Conservation (phyloP, 2,329 filamentous ascomycete species). For the Pleomassaria siparia region DNA sequence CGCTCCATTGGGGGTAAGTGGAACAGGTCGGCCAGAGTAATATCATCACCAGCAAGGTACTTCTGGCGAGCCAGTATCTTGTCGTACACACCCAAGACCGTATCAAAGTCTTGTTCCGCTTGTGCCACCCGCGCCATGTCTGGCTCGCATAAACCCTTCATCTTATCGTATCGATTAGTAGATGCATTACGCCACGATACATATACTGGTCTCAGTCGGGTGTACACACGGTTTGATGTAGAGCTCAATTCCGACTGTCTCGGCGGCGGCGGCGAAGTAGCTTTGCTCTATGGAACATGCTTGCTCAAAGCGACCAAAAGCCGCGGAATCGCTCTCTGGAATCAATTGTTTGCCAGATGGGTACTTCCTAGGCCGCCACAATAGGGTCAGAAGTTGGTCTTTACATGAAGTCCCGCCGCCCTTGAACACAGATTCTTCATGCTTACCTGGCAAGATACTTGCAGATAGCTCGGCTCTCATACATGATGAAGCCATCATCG, state of each 20-base stretch:
- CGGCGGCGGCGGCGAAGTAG: not conserved
- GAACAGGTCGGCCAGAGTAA: not conserved
- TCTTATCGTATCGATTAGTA: not conserved
- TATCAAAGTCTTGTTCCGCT: not conserved
- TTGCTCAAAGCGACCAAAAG: not conserved
- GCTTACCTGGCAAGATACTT: constrained; percentile 1
- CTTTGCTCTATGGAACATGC: not conserved
- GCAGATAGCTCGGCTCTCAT: constrained; percentile 1
- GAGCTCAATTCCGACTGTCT: not conserved
- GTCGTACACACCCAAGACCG: not conserved
- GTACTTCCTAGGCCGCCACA: not conserved
- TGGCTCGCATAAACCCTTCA: not conserved
- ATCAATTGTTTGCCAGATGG: not conserved
- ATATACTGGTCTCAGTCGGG: not conserved
- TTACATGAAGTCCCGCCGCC: too few relatives aligned
- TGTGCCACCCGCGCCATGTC: not conserved
- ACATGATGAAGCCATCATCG: constrained; percentile 34
- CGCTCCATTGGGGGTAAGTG: not conserved
- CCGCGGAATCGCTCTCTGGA: not conserved
- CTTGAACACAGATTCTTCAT: too few relatives aligned
- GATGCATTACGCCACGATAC: not conserved
- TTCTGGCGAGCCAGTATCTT: not conserved
- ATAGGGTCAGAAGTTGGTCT: too few relatives aligned
- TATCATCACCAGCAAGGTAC: not conserved
- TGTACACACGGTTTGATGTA: not conserved